Percentiles rank a stretch among this genome's conserved stretches.
Evolutionary conservation across 2,329 filamentous ascomycete genomes (phyloP).

Genomic region (Alternaria brassicicola): DNA sequence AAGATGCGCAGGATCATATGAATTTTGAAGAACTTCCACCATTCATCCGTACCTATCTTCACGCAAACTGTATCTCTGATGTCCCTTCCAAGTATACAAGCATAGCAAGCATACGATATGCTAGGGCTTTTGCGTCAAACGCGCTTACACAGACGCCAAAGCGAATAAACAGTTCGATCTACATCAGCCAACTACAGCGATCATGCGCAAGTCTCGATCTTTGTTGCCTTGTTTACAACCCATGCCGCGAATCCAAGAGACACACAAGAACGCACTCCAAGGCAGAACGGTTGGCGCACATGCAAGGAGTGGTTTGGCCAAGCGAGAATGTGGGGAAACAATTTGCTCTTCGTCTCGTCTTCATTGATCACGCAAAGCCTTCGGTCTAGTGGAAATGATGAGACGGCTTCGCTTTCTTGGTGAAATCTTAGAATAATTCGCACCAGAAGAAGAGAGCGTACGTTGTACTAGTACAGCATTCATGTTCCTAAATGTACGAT

Average conservation of each 20-base stretch:
- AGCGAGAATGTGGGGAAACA: constrained; percentile 9
- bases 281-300: background rate
- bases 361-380: constrained; percentile 2
- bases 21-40: background rate
- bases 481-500: background rate
- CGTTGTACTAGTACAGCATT: background rate
- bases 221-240: background rate
- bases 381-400: background rate
- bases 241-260: background rate
- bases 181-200: background rate
- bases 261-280: background rate
- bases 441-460: background rate
- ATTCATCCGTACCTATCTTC: background rate
- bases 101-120: background rate
- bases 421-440: background rate
- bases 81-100: background rate
- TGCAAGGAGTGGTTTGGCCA: background rate
- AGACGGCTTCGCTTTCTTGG: background rate
- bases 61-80: too few relatives aligned
- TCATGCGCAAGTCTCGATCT: background rate
- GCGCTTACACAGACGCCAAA: background rate
- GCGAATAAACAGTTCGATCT: background rate
- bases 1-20: background rate
- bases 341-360: background rate
- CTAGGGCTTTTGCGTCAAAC: background rate